These are phyloP conservation scores for Spatholobus suberectus DNA, from an alignment of 306 rosid species.

Conservation along the genomic window DNA sequence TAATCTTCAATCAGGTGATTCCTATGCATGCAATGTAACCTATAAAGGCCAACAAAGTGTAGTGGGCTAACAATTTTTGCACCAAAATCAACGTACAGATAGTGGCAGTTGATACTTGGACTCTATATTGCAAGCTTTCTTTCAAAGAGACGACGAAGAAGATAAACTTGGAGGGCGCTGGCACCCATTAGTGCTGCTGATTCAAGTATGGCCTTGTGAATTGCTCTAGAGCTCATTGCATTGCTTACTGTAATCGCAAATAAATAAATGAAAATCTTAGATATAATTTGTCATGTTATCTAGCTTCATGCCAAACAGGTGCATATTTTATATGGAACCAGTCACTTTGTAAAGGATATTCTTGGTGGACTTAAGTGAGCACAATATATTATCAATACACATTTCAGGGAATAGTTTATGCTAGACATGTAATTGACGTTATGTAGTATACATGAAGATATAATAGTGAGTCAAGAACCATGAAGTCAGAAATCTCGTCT, in stretches of 20 bases:
- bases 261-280: not conserved
- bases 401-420: not conserved
- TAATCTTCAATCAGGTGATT: not conserved
- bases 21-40: slow-evolving; percentile 14
- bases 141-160: slow-evolving; percentile 68
- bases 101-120: slow-evolving; percentile 30
- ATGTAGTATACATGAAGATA: not conserved
- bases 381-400: not conserved
- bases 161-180: slow-evolving; percentile 71
- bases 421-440: not conserved
- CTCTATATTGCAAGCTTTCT: slow-evolving; percentile 54
- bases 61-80: not conserved
- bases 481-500: not conserved
- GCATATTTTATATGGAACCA: not conserved
- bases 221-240: slow-evolving; percentile 64
- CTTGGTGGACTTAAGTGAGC: not conserved
- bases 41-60: not conserved
- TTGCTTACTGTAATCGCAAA: slow-evolving; percentile 51
- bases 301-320: not conserved
- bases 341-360: not conserved
- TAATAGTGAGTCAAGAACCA: not conserved
- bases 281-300: not conserved
- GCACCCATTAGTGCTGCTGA: slow-evolving; percentile 68
- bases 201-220: slow-evolving; percentile 72
- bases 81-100: slow-evolving; percentile 5